Base-by-base conservation (phyloP, 2,329 filamentous ascomycete genomes). In the Aspergillus glaucus region DNA sequence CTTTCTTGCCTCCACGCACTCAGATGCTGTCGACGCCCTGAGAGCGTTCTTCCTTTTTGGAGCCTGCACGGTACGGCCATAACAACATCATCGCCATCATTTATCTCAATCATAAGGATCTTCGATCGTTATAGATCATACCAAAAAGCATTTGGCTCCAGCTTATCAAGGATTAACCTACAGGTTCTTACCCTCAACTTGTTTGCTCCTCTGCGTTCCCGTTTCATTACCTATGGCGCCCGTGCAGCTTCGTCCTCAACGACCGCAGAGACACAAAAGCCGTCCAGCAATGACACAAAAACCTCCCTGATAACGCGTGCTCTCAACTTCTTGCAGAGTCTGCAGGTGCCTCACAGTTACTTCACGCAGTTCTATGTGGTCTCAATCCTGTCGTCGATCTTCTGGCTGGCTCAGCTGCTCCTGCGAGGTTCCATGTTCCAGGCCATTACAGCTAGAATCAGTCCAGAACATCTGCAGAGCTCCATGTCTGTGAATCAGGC, bases 321-420 rank as follows among this genome's bases (percentile, higher is more conserved):
- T 42, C 70, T 82, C 50, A 79, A 83, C 58, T 64, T 63, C 49
- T 60, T 79, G 17, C 76, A 79, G 30, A 70, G 67, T 34, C 66
- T 79, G 56, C 80, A 81, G 63, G 85, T 96, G 32, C 90, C 92
- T 19, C 93, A 97, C 70, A 79, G 79, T 53, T 97, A 88, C 84
- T 97, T 97, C 68, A 79, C 78, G 40, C 87, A 93, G 59, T 97
- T 95, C 71, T 97, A 98, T 66, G 63, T 87, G 46, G 66, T 83
- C 32, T 92, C 88, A 3, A 71, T 90, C 4, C 63, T 73, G 2
- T 83, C 81, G 50, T 91, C 88, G 0, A 60, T 81, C 4, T 86
- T 91, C 65, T 96, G 91, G 89, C 79, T 77, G 0, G 67, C 70
- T 56, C 85, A 91, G 66, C 79, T 86, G 47, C 55, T 79, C 21